Conservation (phyloP, 371 early-diverging fungal species). For the Saksenaea oblongispora region DNA sequence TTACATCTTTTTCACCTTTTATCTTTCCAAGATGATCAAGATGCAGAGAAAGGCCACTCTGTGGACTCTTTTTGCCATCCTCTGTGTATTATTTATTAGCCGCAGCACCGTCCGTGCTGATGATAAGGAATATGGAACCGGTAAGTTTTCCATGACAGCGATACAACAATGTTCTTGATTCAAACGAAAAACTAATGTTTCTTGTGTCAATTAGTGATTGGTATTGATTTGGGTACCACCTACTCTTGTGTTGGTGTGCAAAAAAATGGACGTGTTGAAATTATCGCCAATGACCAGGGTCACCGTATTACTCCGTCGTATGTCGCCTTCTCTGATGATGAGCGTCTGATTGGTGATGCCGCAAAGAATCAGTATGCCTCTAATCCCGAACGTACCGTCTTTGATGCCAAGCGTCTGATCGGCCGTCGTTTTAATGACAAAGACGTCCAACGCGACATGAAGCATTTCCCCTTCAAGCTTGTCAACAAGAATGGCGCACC, state of each 20-base stretch:
- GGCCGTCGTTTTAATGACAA: conserved; percentile 85
- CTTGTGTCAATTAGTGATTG: conserved; percentile 35
- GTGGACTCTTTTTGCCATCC: conserved; percentile 48
- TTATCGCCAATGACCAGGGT: conserved; percentile 81
- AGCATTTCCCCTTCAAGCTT: conserved; percentile 91
- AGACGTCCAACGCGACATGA: conserved; percentile 85
- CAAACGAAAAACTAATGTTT: background rate
- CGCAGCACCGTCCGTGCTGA: conserved; percentile 33
- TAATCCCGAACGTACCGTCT: conserved; percentile 90
- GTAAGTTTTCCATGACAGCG: conserved; percentile 24
- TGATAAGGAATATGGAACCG: conserved; percentile 56
- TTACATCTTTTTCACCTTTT: conserved; percentile 21
- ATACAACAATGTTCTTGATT: background rate
- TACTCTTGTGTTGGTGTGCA: conserved; percentile 97
- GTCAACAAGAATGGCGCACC: conserved; percentile 83
- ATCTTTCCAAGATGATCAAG: conserved; percentile 19
- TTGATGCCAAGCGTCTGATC: conserved; percentile 95
- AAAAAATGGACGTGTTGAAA: conserved; percentile 84
- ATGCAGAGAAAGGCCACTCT: conserved; percentile 51
- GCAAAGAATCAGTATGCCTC: conserved; percentile 84
- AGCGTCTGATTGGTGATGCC: conserved; percentile 86
- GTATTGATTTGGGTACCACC: conserved; percentile 97
- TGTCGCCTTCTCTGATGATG: conserved; percentile 83
- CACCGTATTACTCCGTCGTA: conserved; percentile 89
- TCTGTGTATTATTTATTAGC: conserved; percentile 40